Evolutionary conservation across 2,329 filamentous ascomycete species (phyloP), one percentile per base, ranked within the genome.

Genomic region (Juglanconis juglandina): DNA sequence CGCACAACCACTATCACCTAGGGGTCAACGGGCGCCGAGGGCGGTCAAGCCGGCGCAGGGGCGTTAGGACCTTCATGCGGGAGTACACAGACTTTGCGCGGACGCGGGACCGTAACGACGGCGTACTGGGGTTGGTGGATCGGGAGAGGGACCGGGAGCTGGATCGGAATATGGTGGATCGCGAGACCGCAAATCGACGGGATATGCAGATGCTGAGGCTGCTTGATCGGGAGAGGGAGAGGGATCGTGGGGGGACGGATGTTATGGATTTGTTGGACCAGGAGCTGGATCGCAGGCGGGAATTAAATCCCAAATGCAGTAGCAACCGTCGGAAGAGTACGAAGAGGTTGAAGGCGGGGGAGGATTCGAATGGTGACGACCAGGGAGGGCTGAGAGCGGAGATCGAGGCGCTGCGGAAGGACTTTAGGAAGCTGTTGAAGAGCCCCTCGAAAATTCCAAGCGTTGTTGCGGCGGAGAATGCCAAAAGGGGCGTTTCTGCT

Each of bases 1-100:
- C 7, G 44, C 60, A 62, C 42, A 53, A 42, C 14, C 53, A 53
- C 57, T 60, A 48, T 57, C 52, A 48, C 42, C 14, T 53, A 2
- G 41, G 33, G 24, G 10, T 33, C 10, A 34, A 39, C 30, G 3
- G 14, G 17, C 4, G 37, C 10, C 6, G 47, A 5, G 39, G 41
- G 4, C 30, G 32, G 3, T 13, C 34, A 14, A 11, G 33, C 32
- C 11, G 11, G 5, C 32, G 33, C 33, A 13, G 53, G 6, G 7
- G 30, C 17, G 13, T 9, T 1, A 17, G 33, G 7, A 24, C 13
- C 13, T 10, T 13, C 9, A 30, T 32, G 44, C 10, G 34, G 33
- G 17, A 33, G 4, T 30, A 39, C 10, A 10, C n/a, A 17, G 49
- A 39, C n/a, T 39, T 10, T 34, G 34, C 9, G n/a, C 49, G 49